Evolutionary conservation across 1,284 basidiomycete species (phyloP), one percentile per base, ranked within the genome.

Genomic region (Nidula niveotomentosa): DNA sequence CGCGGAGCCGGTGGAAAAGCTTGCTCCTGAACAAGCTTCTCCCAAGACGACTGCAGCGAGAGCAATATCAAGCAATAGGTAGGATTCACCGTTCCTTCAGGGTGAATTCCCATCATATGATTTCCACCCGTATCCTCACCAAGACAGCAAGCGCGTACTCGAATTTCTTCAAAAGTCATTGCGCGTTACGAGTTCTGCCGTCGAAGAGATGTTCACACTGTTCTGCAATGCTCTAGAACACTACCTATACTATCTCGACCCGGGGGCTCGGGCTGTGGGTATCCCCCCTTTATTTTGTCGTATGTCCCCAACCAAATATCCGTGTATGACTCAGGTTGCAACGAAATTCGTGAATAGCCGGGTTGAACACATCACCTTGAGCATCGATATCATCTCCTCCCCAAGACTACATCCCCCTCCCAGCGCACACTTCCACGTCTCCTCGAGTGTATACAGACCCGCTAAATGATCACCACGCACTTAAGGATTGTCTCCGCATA

Each of bases 161-260:
- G 95, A 98, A 70, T 98, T 95, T 64, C 77, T 98, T 36, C 95
- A 97, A 69, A 97, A 97, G 71, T 91, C 93, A 6, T 77, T 97
- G 23, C 85, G 95, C 3, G 96, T 96, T 62, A 95, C 95, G 2
- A 94, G 93, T 63, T 93, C 92, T 2, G 92, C 93, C 35, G 95
- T 94, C 55, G 95, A 97, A 71, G 94, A 96, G 65, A 91, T 98
- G 59, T 92, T 96, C 41, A 96, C 90, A 69, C 79, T 98, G 3
- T 97, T 96, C 69, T 93, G 92, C 63, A 93, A 97, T 69, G 92
- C 95, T 5, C 84, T 98, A 41, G 95, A 98, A 69, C 89, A 88
- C 61, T 97, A 97, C 69, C 74, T 97, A 50, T 97, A 94, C 72
- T 97, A 96, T 73, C 88, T 96, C 58, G 95, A 98, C 66, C 91